Evolutionary conservation across 257 asterid species (phyloP).

Genomic region (Salvia hispanica): DNA sequence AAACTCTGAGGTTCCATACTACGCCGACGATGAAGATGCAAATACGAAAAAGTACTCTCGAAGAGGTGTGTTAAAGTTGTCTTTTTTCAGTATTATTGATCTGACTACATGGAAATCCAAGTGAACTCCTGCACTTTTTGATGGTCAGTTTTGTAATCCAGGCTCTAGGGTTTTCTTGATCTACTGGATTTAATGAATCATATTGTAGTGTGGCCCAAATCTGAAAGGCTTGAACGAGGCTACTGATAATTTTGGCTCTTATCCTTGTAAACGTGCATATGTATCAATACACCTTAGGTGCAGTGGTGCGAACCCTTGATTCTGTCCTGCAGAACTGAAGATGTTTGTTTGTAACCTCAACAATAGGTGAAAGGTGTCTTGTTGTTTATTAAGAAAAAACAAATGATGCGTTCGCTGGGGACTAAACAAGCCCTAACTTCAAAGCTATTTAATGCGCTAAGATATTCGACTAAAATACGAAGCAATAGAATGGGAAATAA

Average conservation of each 20-base stretch:
- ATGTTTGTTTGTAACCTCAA: not conserved
- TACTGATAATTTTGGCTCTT: not conserved
- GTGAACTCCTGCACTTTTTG: slow-evolving; percentile 6
- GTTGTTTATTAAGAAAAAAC: not conserved
- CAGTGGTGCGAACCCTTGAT: not conserved
- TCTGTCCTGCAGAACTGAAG: not conserved
- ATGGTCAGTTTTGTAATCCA: slow-evolving; percentile 6
- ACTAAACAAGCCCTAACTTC: not conserved
- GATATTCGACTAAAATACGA: not conserved
- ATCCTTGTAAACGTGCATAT: not conserved
- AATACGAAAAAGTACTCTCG: slow-evolving; percentile 78
- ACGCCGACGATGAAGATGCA: slow-evolving; percentile 88
- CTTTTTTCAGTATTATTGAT: not conserved
- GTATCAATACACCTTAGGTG: slow-evolving; percentile 2
- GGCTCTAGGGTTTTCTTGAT: slow-evolving; percentile 8
- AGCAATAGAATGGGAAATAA: not conserved
- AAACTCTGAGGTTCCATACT: slow-evolving; percentile 76
- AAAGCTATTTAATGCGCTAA: not conserved
- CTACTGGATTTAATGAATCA: not conserved
- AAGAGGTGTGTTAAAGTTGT: slow-evolving; percentile 56
- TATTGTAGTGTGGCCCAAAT: not conserved
- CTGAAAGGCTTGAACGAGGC: slow-evolving; percentile 6
- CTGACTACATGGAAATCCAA: slow-evolving; percentile 1
- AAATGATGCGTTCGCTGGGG: not conserved
- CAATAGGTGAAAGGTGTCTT: not conserved